These are phyloP conservation scores for Keithomyces neogunnii DNA, from an alignment of 2,329 filamentous ascomycete species.

Conservation along the genomic window DNA sequence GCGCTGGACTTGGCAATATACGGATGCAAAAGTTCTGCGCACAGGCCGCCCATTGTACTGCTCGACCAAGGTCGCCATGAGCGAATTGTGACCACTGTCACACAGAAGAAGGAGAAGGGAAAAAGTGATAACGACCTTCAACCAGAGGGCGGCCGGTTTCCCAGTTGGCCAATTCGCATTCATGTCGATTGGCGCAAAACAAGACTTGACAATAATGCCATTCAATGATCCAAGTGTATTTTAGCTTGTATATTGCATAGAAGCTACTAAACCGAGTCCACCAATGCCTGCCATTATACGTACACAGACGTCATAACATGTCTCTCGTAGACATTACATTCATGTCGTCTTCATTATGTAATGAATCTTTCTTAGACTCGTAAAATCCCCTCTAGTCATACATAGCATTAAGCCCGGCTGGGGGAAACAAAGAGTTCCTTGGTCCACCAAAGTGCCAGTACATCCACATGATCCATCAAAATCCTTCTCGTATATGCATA, in stretches of 20 bases:
- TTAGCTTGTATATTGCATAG: constrained; percentile 1
- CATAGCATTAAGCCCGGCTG: not conserved
- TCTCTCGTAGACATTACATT: constrained; percentile 2
- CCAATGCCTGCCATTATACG: not conserved
- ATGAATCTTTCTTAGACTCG: not conserved
- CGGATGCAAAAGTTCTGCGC: too few relatives aligned
- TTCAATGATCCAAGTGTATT: not conserved
- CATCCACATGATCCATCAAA: not conserved
- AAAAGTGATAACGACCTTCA: too few relatives aligned
- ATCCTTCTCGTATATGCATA: not conserved
- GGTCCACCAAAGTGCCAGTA: not conserved
- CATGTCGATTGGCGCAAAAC: too few relatives aligned
- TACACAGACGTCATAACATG: constrained; percentile 2
- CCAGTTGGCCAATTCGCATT: too few relatives aligned
- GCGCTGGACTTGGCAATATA: not conserved
- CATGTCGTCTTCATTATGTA: constrained; percentile 1
- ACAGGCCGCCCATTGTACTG: too few relatives aligned
- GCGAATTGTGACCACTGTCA: too few relatives aligned
- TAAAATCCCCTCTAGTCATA: not conserved
- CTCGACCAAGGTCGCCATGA: too few relatives aligned
- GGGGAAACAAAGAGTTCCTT: not conserved
- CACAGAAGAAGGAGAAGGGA: too few relatives aligned
- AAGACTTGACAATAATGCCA: too few relatives aligned
- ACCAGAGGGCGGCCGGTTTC: too few relatives aligned
- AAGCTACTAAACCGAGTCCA: not conserved